Evolutionary conservation across 1,284 basidiomycete genomes (phyloP), one percentile per base, ranked within the genome.

Genomic region (Macrocystidia cucumis): DNA sequence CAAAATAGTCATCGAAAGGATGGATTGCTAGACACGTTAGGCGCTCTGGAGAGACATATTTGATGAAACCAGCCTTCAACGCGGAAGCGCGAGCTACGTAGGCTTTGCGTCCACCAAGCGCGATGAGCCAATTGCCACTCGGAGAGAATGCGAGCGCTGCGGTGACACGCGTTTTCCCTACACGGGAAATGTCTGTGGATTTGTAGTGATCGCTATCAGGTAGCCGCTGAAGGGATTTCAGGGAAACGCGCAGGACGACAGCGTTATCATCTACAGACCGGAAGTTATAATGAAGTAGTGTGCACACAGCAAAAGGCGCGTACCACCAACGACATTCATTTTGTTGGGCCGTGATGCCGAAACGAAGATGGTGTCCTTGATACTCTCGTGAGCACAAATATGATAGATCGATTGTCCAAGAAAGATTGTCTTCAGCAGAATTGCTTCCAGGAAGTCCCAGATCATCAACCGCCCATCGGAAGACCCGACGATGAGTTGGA

Each of bases 391-490:
- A 1, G 74, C 73, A 38, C 79, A 77, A 44, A 93, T 62, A 45
- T 78, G 73, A 38, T 78, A 71, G 44, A 96, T 81, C 4, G 89
- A 77, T 40, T 83, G 74, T 27, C 69, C 71, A 28, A 88, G 51
- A 40, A 74, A 65, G 38, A 93, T 72, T 1, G 80, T 85, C 44
- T 82, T 78, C 37, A 97, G 65, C 9, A 96, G 62, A 3, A 72
- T 67, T 1, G 83, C 92, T 44, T 97, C 92, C 34, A 95, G 65
- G 56, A 88, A 95, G 61, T 98, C 91, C 95, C 95, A 98, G 8
- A 95, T 65, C 55, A 89, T 80, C 45, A 98, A 60, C 17, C 72
- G 74, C 8, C 93, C 95, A 49, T 93, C 87, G 35, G 83, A 56
- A 2, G 90, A 90, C 20, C 80, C 80, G 6, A 91, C 91, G 47